phyloP scores from a whole-genome alignment of 371 early-diverging fungal genomes.

The Rhizopus arrhizus region DNA sequence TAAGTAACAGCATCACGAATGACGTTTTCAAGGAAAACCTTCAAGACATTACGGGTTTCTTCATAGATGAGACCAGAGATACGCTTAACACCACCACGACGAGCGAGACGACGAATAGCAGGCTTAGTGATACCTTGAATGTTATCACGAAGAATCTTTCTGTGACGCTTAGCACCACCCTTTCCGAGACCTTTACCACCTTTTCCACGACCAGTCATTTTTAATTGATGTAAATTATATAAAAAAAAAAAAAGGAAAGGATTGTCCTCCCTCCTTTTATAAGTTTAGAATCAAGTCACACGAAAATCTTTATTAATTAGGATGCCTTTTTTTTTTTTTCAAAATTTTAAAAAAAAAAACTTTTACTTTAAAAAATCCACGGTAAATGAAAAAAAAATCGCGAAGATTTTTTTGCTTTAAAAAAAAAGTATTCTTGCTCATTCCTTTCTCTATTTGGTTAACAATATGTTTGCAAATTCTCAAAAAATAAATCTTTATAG shows the following conservation, averaged over 20 bases:
- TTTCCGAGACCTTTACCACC: conserved; percentile 98
- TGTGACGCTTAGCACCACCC: conserved; percentile 98
- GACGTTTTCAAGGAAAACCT: conserved; percentile 97
- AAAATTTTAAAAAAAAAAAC: conserved; percentile 7
- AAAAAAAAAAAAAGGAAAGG: conserved; percentile 20
- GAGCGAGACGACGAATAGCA: conserved; percentile 99
- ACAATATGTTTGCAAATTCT: too few species aligned
- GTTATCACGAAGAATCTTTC: conserved; percentile 98
- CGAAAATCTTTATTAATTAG: neutral
- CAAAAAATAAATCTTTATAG: too few species aligned
- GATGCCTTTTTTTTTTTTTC: conserved; percentile 11
- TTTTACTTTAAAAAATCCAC: conserved; percentile 10
- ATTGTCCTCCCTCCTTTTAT: conserved; percentile 17
- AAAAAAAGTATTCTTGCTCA: neutral
- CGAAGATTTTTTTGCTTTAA: neutral
- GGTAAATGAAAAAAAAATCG: conserved; percentile 7
- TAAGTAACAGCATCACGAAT: conserved; percentile 98
- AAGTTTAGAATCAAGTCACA: conserved; percentile 23
- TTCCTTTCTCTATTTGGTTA: too few species aligned
- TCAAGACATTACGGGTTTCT: conserved; percentile 96
- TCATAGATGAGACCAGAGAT: conserved; percentile 97
- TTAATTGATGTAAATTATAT: conserved; percentile 1
- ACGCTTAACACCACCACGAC: conserved; percentile 99
- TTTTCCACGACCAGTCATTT: conserved; percentile 94
- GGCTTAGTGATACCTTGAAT: conserved; percentile 99